Conservation (phyloP, 768 basidiomycete species). For the Tricholomella constricta region DNA sequence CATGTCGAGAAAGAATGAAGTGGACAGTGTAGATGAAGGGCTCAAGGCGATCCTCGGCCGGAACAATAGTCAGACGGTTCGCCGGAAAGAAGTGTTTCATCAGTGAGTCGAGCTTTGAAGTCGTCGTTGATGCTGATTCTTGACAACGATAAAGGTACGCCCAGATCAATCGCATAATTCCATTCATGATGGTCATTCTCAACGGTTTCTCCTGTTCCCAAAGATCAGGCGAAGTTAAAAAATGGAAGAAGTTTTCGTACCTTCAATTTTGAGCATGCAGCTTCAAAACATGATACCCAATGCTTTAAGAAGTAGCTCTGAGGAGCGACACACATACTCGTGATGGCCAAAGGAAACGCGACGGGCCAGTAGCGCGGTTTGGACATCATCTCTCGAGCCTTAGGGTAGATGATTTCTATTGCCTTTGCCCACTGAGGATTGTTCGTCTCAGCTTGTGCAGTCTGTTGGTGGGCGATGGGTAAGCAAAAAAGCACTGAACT, state of each 20-base stretch:
- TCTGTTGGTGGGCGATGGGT: slow-evolving; percentile 43
- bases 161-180: slow-evolving; percentile 84
- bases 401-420: slow-evolving; percentile 80
- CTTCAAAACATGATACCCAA: slow-evolving; percentile 77
- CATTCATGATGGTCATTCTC: slow-evolving; percentile 75
- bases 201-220: slow-evolving; percentile 71
- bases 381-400: slow-evolving; percentile 79
- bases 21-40: slow-evolving; percentile 79
- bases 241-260: slow-evolving; percentile 36
- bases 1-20: slow-evolving; percentile 79
- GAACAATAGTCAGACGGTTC: slow-evolving; percentile 58
- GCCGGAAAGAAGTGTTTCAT: slow-evolving; percentile 80
- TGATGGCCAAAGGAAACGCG: slow-evolving; percentile 83
- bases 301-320: slow-evolving; percentile 82
- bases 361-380: slow-evolving; percentile 90
- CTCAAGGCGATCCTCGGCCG: slow-evolving; percentile 75
- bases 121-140: slow-evolving; percentile 79
- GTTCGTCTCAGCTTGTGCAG: slow-evolving; percentile 94
- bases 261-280: slow-evolving; percentile 77
- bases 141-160: slow-evolving; percentile 94
- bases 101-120: slow-evolving; percentile 74
- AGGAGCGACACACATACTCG: slow-evolving; percentile 84
- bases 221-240: slow-evolving; percentile 4
- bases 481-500: slow-evolving; percentile 3
- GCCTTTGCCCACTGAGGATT: slow-evolving; percentile 95